Evolutionary conservation across 805 yeast species (phyloP).

Genomic region (Sugiyamaella lignohabitans): DNA sequence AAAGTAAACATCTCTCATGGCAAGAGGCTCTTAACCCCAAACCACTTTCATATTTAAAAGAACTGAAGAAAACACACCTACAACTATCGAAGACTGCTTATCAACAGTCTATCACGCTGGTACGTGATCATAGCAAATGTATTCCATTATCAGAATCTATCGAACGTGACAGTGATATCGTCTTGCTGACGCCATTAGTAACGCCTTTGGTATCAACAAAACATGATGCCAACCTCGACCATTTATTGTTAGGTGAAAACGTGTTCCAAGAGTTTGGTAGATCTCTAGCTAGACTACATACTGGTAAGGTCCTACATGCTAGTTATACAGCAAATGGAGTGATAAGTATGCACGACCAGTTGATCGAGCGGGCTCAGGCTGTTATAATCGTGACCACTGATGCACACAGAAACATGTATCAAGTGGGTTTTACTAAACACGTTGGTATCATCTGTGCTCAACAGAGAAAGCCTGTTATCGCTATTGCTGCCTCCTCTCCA

Average conservation of each 20-base stretch:
- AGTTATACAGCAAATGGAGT: constrained; percentile 49
- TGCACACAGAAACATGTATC: constrained; percentile 54
- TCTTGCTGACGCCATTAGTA: constrained; percentile 34
- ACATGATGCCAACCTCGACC: constrained; percentile 32
- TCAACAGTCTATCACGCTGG: constrained; percentile 45
- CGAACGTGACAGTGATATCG: constrained; percentile 27
- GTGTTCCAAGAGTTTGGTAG: constrained; percentile 42
- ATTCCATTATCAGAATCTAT: constrained; percentile 43
- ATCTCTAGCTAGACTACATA: constrained; percentile 35
- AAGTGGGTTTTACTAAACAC: constrained; percentile 54
- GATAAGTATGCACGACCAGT: constrained; percentile 47
- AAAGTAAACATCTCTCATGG: constrained; percentile 42
- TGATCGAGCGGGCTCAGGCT: constrained; percentile 46
- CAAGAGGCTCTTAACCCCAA: constrained; percentile 35
- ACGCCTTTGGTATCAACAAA: constrained; percentile 40
- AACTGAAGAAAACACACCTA: constrained; percentile 39
- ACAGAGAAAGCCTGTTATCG: constrained; percentile 46
- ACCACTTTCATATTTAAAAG: constrained; percentile 24
- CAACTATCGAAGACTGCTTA: constrained; percentile 42
- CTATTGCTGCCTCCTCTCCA: constrained; percentile 58
- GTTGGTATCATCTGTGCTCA: constrained; percentile 47
- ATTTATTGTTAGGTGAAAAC: constrained; percentile 39
- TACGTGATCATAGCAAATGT: constrained; percentile 43
- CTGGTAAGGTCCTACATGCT: constrained; percentile 49
- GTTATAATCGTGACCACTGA: constrained; percentile 44